Conservation (phyloP, 805 yeast species). For the Cyberlindnera suaveolens region DNA sequence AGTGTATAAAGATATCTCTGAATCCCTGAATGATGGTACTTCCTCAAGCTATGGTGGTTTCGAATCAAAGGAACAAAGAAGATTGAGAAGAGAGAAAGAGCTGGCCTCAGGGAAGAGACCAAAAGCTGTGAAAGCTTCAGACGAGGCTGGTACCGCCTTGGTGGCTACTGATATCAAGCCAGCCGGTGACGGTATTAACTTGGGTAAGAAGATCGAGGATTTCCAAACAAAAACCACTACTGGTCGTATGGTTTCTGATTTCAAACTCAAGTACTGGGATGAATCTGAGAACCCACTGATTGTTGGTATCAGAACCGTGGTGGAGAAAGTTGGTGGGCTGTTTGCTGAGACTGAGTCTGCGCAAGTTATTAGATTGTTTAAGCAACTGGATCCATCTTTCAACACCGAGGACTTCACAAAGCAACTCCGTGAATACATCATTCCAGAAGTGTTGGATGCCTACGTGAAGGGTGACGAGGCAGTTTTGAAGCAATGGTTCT, state of each 20-base stretch:
- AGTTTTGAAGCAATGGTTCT: slow-evolving; percentile 82
- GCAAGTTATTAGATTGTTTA: slow-evolving; percentile 80
- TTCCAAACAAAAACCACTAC: slow-evolving; percentile 61
- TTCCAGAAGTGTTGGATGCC: slow-evolving; percentile 94
- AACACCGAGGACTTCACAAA: slow-evolving; percentile 69
- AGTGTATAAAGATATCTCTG: slow-evolving; percentile 81
- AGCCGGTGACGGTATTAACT: slow-evolving; percentile 46
- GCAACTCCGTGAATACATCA: slow-evolving; percentile 83
- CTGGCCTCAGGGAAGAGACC: slow-evolving; percentile 52
- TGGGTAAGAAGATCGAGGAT: slow-evolving; percentile 59
- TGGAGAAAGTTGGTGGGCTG: slow-evolving; percentile 69
- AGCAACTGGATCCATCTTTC: slow-evolving; percentile 85
- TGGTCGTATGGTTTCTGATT: slow-evolving; percentile 55
- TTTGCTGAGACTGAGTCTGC: slow-evolving; percentile 96
- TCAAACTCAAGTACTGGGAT: slow-evolving; percentile 71
- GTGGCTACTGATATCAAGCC: slow-evolving; percentile 79
- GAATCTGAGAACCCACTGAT: slow-evolving; percentile 92
- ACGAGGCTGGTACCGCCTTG: slow-evolving; percentile 75
- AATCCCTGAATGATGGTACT: slow-evolving; percentile 89
- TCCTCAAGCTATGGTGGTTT: slow-evolving; percentile 89
- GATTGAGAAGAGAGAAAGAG: slow-evolving; percentile 59
- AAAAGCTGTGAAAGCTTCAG: slow-evolving; percentile 68
- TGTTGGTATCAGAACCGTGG: slow-evolving; percentile 68
- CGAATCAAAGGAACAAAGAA: slow-evolving; percentile 77
- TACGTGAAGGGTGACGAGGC: slow-evolving; percentile 86